Base-by-base conservation (phyloP, 192 early-diverging fungal species). In the Coemansia guatemalensis region DNA sequence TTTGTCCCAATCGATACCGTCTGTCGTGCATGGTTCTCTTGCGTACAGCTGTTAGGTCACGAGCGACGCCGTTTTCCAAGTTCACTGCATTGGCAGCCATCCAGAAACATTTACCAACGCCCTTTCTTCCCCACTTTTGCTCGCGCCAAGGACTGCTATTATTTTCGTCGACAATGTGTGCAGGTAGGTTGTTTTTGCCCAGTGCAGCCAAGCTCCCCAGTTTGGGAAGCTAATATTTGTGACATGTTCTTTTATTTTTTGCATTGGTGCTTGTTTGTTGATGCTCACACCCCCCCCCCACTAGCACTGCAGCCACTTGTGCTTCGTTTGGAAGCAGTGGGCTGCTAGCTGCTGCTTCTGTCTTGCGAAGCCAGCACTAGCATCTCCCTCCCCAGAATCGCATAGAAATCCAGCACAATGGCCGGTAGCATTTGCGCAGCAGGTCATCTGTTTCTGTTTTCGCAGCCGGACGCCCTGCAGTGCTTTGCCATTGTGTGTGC, bases 151-250 rank as follows among this genome's bases (percentile, higher is more conserved):
- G 24, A 41, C 29, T 50, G 48, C 48, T 33, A 50, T 60, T 49
- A 60, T 60, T 30, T 50, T n/a, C 30, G 48, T 60, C 59, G 29
- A 60, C 59, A 60, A 60, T 60, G 59, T 32, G 23, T 29, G 30
- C 18, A 50, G 27, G 59, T 60, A 60, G 50, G 59, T 50, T 41
- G 35, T 23, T 41, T 44, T 20, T 1, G 22, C 20, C 33, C 14
- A 12, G 8, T 39, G 35, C 35, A 12, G n/a, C 23, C 29, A n/a
- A n/a, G 33, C 56, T 47, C 21, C 56, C 35, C 21, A 23, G 18
- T 30, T 58, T 58, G 3, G 18, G n/a, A 30, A 58, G 18, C 33
- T 21, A 39, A 25, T 23, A 29, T 58, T 14, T 39, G 33, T 58
- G 5, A 41, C 33, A 41, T 41, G 9, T 12, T 23, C 24, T 44